Base-by-base conservation (phyloP, 805 yeast species). In the Hanseniaspora guilliermondii region DNA sequence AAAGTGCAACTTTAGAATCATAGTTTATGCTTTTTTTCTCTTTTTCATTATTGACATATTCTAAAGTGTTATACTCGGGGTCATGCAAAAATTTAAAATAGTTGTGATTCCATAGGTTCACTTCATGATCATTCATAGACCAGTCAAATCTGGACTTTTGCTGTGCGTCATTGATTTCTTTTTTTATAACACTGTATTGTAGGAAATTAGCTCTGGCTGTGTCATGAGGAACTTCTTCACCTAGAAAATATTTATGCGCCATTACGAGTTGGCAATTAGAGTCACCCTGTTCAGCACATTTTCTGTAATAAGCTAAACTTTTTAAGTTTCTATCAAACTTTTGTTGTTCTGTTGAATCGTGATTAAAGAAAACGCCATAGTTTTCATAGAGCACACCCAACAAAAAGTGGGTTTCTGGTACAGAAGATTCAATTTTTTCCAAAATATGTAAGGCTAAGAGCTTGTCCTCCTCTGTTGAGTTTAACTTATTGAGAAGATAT, bases 331-430 rank as follows among this genome's bases (percentile, higher is more conserved):
- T 36, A 6, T 36, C 55, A 33, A 52, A 14, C 14, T 36, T 37
- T 16, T 21, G 21, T 8, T 27, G 16, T 9, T 24, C 24, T 7
- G 19, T 16, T 24, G 33, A 17, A 3, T 16, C n/a, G 4, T 25
- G 9, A 27, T 27, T 22, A 37, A 52, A 52, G 22, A 52, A 21
- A 12, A 52, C 30, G 11, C 30, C 49, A 36, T 52, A 44, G 19
- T 52, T 52, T 37, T 52, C 55, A 42, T 52, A 52, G 8, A 52
- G 24, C 3, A 39, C 32, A 27, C 49, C 55, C n/a, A 52, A n/a
- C n/a, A 52, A 19, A 37, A 52, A 52, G 17, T 36, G n/a, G 30
- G 38, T 8, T 7, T 52, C 49, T 16, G 55, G 55, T 44, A 44
- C 38, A 6, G 21, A 12, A 16, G 11, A 14, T 37, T 52, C 55